These are phyloP conservation scores for Mycena sp. DNA, from an alignment of 1,284 basidiomycete species.

Conservation along the genomic window DNA sequence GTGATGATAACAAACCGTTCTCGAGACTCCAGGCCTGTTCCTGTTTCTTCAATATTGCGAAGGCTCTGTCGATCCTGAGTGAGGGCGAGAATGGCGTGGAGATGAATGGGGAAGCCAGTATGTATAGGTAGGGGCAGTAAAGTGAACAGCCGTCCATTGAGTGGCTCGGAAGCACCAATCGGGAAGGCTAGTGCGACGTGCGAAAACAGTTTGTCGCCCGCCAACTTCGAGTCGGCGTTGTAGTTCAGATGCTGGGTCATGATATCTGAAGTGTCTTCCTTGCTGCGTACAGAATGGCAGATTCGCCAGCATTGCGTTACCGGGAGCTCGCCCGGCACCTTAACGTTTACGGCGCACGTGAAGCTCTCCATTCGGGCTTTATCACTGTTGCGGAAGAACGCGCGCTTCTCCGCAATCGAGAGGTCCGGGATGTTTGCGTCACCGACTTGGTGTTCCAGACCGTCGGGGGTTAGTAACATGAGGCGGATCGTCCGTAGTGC, in stretches of 20 bases:
- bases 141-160: conserved; percentile 40
- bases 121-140: conserved; percentile 38
- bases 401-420: conserved; percentile 18
- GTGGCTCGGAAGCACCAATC: neutral
- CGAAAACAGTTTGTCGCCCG: conserved; percentile 38
- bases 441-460: conserved; percentile 24
- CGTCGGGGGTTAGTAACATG: conserved; percentile 33
- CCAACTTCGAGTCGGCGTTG: conserved; percentile 19
- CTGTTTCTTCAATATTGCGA: conserved; percentile 32
- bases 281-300: conserved; percentile 25
- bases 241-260: conserved; percentile 29
- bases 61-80: conserved; percentile 36
- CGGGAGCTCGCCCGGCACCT: neutral
- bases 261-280: conserved; percentile 26
- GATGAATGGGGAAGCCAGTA: conserved; percentile 35
- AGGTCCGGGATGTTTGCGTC: conserved; percentile 26
- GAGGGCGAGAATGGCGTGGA: conserved; percentile 35
- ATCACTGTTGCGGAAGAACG: conserved; percentile 20
- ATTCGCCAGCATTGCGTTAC: conserved; percentile 28
- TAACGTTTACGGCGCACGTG: conserved; percentile 13
- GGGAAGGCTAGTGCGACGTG: conserved; percentile 37
- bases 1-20: conserved; percentile 23
- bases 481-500: conserved; percentile 37
- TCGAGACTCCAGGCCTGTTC: conserved; percentile 18
- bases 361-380: conserved; percentile 17